phyloP scores from a whole-genome alignment of 2,329 filamentous ascomycete genomes.

The Stenocarpella maydis region DNA sequence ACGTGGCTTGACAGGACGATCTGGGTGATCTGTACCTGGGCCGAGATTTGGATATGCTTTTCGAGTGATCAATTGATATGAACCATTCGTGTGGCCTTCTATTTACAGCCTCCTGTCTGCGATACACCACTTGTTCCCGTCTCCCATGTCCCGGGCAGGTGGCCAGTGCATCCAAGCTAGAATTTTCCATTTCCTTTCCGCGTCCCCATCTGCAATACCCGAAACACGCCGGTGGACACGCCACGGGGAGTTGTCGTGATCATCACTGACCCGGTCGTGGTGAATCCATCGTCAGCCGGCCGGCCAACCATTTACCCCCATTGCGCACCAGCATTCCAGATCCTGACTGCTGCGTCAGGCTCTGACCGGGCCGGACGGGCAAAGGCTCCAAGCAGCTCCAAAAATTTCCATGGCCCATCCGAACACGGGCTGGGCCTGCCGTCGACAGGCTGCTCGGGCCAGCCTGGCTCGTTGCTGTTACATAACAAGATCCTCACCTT shows the following conservation, averaged over 20 bases:
- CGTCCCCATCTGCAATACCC: neutral
- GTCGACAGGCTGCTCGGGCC: slow-evolving; percentile 26
- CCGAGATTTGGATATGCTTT: slow-evolving; percentile 21
- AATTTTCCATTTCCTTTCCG: neutral
- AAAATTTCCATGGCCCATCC: slow-evolving; percentile 6
- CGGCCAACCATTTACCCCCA: neutral
- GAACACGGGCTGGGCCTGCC: slow-evolving; percentile 23
- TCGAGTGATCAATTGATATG: slow-evolving; percentile 18
- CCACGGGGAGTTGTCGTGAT: slow-evolving; percentile 3
- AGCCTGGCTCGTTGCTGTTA: slow-evolving; percentile 5
- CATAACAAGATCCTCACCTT: slow-evolving; percentile 4
- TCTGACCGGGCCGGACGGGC: slow-evolving; percentile 20
- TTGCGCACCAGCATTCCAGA: neutral
- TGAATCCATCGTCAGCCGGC: slow-evolving; percentile 4
- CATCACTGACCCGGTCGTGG: slow-evolving; percentile 22
- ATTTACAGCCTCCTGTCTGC: slow-evolving; percentile 5
- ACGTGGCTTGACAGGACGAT: slow-evolving; percentile 13
- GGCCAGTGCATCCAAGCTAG: neutral
- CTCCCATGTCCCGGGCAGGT: neutral
- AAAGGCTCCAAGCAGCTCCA: slow-evolving; percentile 10
- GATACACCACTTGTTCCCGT: slow-evolving; percentile 5
- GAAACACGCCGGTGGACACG: neutral
- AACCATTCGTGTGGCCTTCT: neutral
- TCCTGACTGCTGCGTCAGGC: slow-evolving; percentile 17
- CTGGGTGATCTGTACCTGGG: slow-evolving; percentile 24